Percentiles rank a stretch among this genome's conserved stretches.
phyloP scores from a whole-genome alignment of 495 filamentous ascomycete genomes.

The Articulospora tetracladia region DNA sequence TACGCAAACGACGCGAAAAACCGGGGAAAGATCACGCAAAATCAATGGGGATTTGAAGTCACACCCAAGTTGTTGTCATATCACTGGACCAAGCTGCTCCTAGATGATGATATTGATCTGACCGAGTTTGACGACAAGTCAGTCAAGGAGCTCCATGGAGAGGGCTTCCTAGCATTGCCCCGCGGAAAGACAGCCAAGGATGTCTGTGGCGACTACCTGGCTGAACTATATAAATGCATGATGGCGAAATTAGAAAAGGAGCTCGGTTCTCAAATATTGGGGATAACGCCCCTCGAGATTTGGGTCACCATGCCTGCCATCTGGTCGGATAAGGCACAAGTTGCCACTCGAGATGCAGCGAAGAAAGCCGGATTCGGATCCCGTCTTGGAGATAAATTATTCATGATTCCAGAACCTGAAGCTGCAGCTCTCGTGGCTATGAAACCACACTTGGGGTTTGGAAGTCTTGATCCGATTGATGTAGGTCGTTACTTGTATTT shows the following conservation, averaged over 20 bases:
- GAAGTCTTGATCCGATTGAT: no score
- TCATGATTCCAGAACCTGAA: slow-evolving; percentile 30
- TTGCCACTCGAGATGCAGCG: slow-evolving; percentile 26
- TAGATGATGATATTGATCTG: slow-evolving; percentile 9
- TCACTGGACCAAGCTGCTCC: slow-evolving; percentile 17
- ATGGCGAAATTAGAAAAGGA: background rate
- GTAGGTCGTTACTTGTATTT: no score
- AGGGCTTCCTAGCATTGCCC: slow-evolving; percentile 10
- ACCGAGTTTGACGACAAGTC: slow-evolving; percentile 10
- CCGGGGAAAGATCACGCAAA: background rate
- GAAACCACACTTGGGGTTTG: no score
- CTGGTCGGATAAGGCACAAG: slow-evolving; percentile 32
- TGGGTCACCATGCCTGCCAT: slow-evolving; percentile 34
- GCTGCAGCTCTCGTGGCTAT: slow-evolving; percentile 26
- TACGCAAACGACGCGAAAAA: slow-evolving; percentile 8
- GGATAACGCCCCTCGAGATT: slow-evolving; percentile 28
- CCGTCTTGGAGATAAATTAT: slow-evolving; percentile 18
- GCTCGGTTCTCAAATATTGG: slow-evolving; percentile 6
- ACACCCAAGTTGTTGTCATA: slow-evolving; percentile 12
- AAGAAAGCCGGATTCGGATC: slow-evolving; percentile 28
- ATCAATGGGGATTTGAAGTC: slow-evolving; percentile 18
- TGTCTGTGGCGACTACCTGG: slow-evolving; percentile 14
- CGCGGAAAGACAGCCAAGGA: background rate
- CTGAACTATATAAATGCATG: slow-evolving; percentile 1
- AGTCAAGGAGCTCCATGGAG: background rate